These are phyloP conservation scores for Raphanus hybrid DNA, from an alignment of 441 rosid species.

Conservation along the genomic window DNA sequence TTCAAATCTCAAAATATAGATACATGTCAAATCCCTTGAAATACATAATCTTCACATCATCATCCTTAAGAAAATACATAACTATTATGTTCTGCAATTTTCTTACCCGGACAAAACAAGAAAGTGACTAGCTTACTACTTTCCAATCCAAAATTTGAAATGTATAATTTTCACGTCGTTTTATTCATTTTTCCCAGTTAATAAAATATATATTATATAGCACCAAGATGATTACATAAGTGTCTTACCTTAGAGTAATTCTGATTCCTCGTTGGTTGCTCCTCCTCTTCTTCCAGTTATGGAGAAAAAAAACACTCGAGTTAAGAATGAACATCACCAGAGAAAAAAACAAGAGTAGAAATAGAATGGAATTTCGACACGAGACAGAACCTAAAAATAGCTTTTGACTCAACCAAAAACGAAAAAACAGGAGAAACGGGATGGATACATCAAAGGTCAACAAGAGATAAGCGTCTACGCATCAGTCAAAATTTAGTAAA, in stretches of 20 bases:
- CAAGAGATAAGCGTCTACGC: constrained; percentile 21
- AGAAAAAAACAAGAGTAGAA: constrained; percentile 30
- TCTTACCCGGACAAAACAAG: too few relatives aligned
- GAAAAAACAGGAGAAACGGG: constrained; percentile 20
- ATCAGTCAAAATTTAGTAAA: constrained; percentile 49
- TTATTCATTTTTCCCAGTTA: background rate
- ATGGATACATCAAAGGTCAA: constrained; percentile 31
- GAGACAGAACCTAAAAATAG: constrained; percentile 29
- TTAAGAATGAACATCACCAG: constrained; percentile 31
- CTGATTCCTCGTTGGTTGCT: constrained; percentile 45
- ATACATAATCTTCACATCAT: too few relatives aligned
- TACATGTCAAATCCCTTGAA: background rate
- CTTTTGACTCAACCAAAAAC: constrained; percentile 14
- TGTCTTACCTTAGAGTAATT: constrained; percentile 57
- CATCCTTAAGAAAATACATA: background rate
- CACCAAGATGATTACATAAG: constrained; percentile 2
- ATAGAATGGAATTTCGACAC: constrained; percentile 31
- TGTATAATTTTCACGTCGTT: too few relatives aligned
- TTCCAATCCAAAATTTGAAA: background rate
- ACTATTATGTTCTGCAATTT: too few relatives aligned
- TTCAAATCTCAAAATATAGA: constrained; percentile 5
- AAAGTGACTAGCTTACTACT: background rate
- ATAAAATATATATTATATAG: background rate
- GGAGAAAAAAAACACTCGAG: constrained; percentile 1
- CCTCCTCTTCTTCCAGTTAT: constrained; percentile 53